Evolutionary conservation across 495 filamentous ascomycete species (phyloP).

Genomic region (Annulohypoxylon stygium): DNA sequence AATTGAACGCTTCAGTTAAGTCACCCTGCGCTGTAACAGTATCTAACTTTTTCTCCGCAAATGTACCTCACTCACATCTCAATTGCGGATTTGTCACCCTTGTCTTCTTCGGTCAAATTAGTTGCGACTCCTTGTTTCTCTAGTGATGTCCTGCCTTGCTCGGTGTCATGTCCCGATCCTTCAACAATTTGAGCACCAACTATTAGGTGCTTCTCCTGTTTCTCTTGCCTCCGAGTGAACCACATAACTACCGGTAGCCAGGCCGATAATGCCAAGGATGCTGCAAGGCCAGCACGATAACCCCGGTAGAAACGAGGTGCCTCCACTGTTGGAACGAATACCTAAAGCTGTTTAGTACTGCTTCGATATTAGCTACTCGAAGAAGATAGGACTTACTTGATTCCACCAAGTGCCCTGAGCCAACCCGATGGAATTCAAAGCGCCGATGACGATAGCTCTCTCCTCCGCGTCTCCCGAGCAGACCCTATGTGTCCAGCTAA

Average conservation of each 20-base stretch:
- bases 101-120: conserved; percentile 27
- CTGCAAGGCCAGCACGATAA: conserved; percentile 34
- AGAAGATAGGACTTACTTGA: conserved; percentile 16
- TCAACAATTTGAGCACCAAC: conserved; percentile 22
- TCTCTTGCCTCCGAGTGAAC: conserved; percentile 31
- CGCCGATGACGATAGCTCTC: conserved; percentile 34
- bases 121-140: conserved; percentile 19
- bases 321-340: conserved; percentile 37
- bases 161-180: conserved; percentile 16
- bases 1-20: not conserved
- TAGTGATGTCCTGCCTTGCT: conserved; percentile 27
- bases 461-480: conserved; percentile 29
- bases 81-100: conserved; percentile 23
- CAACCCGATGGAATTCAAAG: conserved; percentile 28
- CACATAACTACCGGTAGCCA: conserved; percentile 33
- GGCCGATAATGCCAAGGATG: conserved; percentile 28
- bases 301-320: conserved; percentile 34
- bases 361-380: not conserved
- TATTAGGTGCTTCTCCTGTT: conserved; percentile 16
- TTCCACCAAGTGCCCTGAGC: conserved; percentile 40
- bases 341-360: conserved; percentile 11
- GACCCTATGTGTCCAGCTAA: conserved; percentile 34
- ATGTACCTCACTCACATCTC: conserved; percentile 1
- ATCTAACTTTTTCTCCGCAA: not conserved
- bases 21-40: not conserved